Evolutionary conservation across 2,329 filamentous ascomycete genomes (phyloP), one percentile per base, ranked within the genome.

Genomic region (Cordyceps tenuipes): DNA sequence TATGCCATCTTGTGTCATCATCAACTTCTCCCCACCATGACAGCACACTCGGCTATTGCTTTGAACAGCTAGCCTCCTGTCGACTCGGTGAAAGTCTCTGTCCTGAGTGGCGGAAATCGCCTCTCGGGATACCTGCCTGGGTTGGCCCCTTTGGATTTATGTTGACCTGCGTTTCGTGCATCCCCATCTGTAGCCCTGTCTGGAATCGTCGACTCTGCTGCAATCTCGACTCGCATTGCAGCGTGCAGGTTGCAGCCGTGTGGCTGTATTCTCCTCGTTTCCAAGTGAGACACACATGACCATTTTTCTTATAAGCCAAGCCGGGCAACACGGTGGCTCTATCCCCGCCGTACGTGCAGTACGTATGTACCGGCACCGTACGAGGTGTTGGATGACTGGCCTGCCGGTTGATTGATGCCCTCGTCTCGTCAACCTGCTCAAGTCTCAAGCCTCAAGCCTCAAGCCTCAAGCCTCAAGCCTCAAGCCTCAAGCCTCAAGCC

Each of bases 101-200:
- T 36, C 36, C n/a, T 47, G 41, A 46, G 15, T 46, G 48, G 12
- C n/a, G 21, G 41, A 55, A 31, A 17, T n/a, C 43, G 19, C 43
- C 43, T 9, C 5, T 46, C 48, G 48, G 26, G 48, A 50, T 21
- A 46, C 19, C n/a, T 46, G 17, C 39, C 39, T 50, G 31, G 29
- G 48, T 8, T 39, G 10, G n/a, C 29, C 31, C 19, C 13, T 36
- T 26, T 53, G 50, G 36, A 31, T 13, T 15, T 51, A 21, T 12
- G 3, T 15, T 17, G 17, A 43, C 43, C n/a, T 23, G 43, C 53
- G 39, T 57, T 44, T 57, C 34, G 54, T 57, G 46, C 54, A 57
- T 49, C 44, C 34, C 26, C 54, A 57, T 41, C 31, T 57, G 54
- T 48, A 49, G 54, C 54, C 54, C 34, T 57, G 54, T 49, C 54